Evolutionary conservation across 1,139 yeast genomes (phyloP).

Genomic region (Taphrina confusa): DNA sequence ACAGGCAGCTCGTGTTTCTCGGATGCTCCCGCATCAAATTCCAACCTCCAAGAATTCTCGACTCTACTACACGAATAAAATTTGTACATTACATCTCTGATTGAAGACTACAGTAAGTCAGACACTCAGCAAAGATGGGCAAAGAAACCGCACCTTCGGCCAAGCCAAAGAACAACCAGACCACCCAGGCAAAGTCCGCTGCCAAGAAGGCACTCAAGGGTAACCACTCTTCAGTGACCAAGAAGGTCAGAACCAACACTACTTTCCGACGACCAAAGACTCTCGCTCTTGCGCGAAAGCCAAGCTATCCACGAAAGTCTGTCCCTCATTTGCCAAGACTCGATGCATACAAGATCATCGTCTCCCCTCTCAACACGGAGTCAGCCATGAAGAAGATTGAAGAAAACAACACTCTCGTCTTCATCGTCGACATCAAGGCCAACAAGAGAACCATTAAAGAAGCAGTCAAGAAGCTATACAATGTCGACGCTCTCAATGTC

Average conservation of each 20-base stretch:
- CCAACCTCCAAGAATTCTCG: conserved; percentile 7
- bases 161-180: conserved; percentile 30
- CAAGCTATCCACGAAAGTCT: conserved; percentile 93
- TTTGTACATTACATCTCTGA: too few relatives aligned
- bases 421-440: conserved; percentile 95
- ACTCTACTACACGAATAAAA: too few relatives aligned
- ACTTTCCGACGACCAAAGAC: conserved; percentile 98
- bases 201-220: conserved; percentile 99
- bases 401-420: conserved; percentile 98
- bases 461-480: conserved; percentile 98
- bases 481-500: conserved; percentile 80
- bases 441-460: conserved; percentile 98
- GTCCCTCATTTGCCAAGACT: conserved; percentile 97
- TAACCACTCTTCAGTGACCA: conserved; percentile 84
- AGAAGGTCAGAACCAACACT: conserved; percentile 92
- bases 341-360: conserved; percentile 93
- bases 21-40: not conserved
- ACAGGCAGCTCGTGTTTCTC: not conserved
- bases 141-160: conserved; percentile 21
- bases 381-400: conserved; percentile 99
- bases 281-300: conserved; percentile 86
- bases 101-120: too few relatives aligned
- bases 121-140: conserved; percentile 22
- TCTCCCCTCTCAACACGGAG: conserved; percentile 96
- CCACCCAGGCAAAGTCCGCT: conserved; percentile 82